Conservation (phyloP, 805 yeast genomes). For the Ogataea paraovalis region DNA sequence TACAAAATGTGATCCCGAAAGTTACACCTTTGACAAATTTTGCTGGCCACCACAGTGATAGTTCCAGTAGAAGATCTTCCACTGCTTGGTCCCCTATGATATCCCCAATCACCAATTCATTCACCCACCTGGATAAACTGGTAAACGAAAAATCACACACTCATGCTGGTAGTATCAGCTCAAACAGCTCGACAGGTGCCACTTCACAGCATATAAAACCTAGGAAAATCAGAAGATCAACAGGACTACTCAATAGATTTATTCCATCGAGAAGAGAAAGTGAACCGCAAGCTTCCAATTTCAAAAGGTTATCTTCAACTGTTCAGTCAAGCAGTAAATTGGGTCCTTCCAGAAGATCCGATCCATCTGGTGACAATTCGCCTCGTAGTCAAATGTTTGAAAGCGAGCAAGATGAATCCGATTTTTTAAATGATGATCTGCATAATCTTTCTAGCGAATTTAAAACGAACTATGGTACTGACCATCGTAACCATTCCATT, state of each 20-base stretch:
- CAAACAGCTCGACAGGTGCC: neutral
- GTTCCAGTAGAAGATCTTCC: neutral
- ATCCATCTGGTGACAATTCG: constrained; percentile 3
- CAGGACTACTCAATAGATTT: constrained; percentile 21
- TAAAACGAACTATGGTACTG: neutral
- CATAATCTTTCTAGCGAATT: neutral
- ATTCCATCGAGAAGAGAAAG: constrained; percentile 28
- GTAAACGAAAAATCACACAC: neutral
- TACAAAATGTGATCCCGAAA: neutral
- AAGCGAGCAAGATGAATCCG: neutral
- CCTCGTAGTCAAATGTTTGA: neutral
- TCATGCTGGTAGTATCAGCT: neutral
- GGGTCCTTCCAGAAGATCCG: constrained; percentile 13
- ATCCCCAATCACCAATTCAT: neutral
- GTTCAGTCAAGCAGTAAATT: neutral
- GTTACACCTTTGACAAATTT: neutral
- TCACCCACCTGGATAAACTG: constrained; percentile 6
- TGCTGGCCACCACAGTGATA: neutral
- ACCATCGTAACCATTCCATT: neutral
- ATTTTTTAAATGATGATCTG: neutral
- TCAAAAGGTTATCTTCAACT: neutral
- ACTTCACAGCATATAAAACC: constrained; percentile 7
- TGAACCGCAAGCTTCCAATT: constrained; percentile 11
- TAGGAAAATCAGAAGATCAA: constrained; percentile 19
- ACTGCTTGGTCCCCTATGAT: neutral